Evolutionary conservation across 371 early-diverging fungal genomes (phyloP).

Genomic region (Rhizopus microsporus): DNA sequence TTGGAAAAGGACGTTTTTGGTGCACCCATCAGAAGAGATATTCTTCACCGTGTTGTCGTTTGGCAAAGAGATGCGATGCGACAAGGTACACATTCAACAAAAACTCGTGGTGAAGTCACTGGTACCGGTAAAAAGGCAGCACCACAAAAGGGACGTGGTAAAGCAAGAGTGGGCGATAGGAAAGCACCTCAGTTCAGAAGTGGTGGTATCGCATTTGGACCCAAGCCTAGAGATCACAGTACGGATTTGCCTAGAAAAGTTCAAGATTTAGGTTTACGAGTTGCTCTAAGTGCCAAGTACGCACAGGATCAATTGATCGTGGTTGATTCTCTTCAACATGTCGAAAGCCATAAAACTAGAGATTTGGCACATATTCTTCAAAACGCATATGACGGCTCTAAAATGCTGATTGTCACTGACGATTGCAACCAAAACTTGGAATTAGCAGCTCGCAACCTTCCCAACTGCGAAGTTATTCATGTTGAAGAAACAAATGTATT

Average conservation of each 20-base stretch:
- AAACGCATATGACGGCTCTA: constrained; percentile 44
- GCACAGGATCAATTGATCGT: constrained; percentile 86
- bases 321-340: constrained; percentile 68
- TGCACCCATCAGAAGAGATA: constrained; percentile 79
- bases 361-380: constrained; percentile 60
- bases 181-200: constrained; percentile 90
- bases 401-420: constrained; percentile 53
- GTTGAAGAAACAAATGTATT: constrained; percentile 78
- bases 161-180: constrained; percentile 84
- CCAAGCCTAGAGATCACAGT: constrained; percentile 81
- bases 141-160: constrained; percentile 94
- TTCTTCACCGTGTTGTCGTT: constrained; percentile 85
- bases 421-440: constrained; percentile 56
- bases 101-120: constrained; percentile 81
- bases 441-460: constrained; percentile 71
- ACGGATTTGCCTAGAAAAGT: constrained; percentile 86
- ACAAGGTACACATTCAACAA: constrained; percentile 86
- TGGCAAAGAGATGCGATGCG: constrained; percentile 82
- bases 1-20: constrained; percentile 81
- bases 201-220: constrained; percentile 91
- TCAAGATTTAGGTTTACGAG: constrained; percentile 79
- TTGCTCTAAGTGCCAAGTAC: constrained; percentile 88
- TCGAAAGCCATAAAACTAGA: constrained; percentile 60
- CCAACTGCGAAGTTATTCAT: constrained; percentile 62
- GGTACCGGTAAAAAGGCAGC: constrained; percentile 79